These are phyloP conservation scores for Bassia scoparia DNA, from an alignment of 148 eudicot species.

Conservation along the genomic window DNA sequence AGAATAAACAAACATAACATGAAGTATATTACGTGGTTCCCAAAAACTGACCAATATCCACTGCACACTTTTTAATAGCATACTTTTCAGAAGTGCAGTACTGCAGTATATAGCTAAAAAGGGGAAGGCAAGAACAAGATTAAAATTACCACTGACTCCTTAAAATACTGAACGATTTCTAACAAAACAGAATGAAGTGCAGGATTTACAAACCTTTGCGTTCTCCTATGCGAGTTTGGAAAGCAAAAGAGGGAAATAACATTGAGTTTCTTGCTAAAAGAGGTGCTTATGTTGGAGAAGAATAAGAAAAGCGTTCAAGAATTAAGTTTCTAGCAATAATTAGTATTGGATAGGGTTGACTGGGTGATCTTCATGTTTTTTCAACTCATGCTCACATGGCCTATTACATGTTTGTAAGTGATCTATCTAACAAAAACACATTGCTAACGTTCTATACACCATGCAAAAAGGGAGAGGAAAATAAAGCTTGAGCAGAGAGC, in stretches of 20 bases:
- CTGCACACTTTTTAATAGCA: not conserved
- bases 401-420: not conserved
- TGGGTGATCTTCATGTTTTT: not conserved
- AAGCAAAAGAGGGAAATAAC: not conserved
- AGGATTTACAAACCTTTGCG: not conserved
- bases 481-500: conserved; percentile 4
- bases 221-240: not conserved
- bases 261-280: not conserved
- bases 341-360: not conserved
- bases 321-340: not conserved
- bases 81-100: not conserved
- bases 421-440: not conserved
- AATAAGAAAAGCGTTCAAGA: not conserved
- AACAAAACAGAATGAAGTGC: not conserved
- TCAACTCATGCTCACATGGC: not conserved
- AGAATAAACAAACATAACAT: not conserved
- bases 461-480: not conserved
- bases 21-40: not conserved
- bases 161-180: not conserved
- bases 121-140: not conserved
- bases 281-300: not conserved
- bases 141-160: too few relatives aligned
- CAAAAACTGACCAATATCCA: not conserved
- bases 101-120: not conserved
- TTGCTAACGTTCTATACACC: not conserved